These are phyloP conservation scores for Zea mays DNA, from an alignment of 176 grass and related monocot species.

Conservation along the genomic window DNA sequence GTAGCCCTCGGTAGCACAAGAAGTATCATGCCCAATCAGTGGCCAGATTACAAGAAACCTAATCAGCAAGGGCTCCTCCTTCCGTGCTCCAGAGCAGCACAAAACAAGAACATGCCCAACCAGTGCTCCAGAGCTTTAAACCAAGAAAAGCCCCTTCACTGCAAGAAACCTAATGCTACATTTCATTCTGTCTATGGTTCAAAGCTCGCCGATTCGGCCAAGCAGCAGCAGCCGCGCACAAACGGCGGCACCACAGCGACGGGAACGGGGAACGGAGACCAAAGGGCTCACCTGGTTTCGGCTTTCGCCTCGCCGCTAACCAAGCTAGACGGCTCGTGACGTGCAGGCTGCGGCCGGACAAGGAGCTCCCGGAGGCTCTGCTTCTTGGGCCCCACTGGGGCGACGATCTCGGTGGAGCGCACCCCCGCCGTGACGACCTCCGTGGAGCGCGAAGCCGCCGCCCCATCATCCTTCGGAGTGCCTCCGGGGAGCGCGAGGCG, in stretches of 20 bases:
- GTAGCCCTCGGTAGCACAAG: not conserved
- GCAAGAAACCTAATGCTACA: slow-evolving; percentile 22
- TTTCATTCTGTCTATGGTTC: not conserved
- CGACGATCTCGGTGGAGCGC: slow-evolving; percentile 35
- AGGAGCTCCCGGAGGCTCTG: slow-evolving; percentile 19
- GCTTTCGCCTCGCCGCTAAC: slow-evolving; percentile 1
- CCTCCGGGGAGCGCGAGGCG: slow-evolving; percentile 38
- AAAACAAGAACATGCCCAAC: not conserved
- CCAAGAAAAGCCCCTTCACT: slow-evolving; percentile 7
- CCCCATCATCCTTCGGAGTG: not conserved
- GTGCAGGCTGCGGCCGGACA: slow-evolving; percentile 13
- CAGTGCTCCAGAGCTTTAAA: not conserved
- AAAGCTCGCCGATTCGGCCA: not conserved
- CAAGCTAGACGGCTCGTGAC: not conserved
- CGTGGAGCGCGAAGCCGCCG: slow-evolving; percentile 13
- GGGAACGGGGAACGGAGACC: no score
- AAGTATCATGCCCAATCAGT: not conserved
- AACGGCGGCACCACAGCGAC: no score
- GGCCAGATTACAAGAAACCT: not conserved
- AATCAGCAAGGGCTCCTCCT: not conserved
- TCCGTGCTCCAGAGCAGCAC: slow-evolving; percentile 5
- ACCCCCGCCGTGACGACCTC: slow-evolving; percentile 18
- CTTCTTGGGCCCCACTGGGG: not conserved
- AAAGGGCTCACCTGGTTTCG: slow-evolving; percentile 36
- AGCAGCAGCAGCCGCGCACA: not conserved